Conservation (phyloP, 257 asterid species). For the Leonotis leonurus region DNA sequence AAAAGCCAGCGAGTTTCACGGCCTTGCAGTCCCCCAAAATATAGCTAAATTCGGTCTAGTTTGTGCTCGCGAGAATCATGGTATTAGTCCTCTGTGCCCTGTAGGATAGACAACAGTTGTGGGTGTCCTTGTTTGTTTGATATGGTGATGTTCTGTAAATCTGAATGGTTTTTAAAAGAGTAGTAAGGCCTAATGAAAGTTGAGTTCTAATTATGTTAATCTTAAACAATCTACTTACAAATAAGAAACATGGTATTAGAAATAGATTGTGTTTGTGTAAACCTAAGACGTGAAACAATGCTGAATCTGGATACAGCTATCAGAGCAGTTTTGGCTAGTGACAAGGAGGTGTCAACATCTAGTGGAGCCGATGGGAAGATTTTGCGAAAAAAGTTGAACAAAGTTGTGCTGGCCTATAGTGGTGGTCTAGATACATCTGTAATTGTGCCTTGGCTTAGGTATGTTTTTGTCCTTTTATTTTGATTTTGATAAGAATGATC, state of each 20-base stretch:
- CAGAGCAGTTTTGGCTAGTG: slow-evolving; percentile 60
- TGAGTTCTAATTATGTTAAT: background rate
- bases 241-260: background rate
- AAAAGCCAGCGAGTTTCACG: slow-evolving; percentile 48
- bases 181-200: background rate
- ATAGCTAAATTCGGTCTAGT: slow-evolving; percentile 23
- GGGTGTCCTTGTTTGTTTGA: background rate
- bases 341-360: slow-evolving; percentile 41
- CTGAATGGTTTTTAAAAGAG: background rate
- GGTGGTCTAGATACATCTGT: slow-evolving; percentile 98
- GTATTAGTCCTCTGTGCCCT: slow-evolving; percentile 25
- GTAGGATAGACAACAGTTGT: background rate
- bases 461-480: background rate
- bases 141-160: background rate
- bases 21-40: slow-evolving; percentile 38
- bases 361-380: slow-evolving; percentile 32
- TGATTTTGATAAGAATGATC: background rate
- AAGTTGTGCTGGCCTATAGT: slow-evolving; percentile 93
- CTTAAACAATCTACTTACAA: background rate
- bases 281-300: background rate
- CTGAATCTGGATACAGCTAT: slow-evolving; percentile 39
- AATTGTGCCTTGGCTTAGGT: slow-evolving; percentile 99
- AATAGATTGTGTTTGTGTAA: background rate
- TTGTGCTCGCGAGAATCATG: slow-evolving; percentile 28
- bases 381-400: slow-evolving; percentile 59